These are phyloP conservation scores for Penicillium nucicola DNA, from an alignment of 495 filamentous ascomycete genomes.

Conservation along the genomic window DNA sequence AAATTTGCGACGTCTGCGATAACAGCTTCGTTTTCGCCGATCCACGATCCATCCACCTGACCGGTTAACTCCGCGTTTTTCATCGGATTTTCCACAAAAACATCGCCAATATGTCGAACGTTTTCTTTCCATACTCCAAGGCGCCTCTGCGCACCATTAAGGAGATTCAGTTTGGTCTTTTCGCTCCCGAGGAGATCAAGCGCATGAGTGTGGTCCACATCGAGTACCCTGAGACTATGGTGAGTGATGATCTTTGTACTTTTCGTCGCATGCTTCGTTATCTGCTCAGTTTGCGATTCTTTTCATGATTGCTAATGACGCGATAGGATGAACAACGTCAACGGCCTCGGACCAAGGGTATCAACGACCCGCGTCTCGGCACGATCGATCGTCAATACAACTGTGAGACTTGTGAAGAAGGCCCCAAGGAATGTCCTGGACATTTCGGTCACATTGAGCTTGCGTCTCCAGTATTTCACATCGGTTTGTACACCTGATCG, in stretches of 20 bases:
- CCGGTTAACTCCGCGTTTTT: constrained; percentile 8
- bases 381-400: constrained; percentile 92
- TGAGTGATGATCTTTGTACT: constrained; percentile 29
- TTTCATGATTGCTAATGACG: constrained; percentile 20
- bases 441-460: constrained; percentile 99
- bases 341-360: constrained; percentile 78
- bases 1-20: constrained; percentile 18
- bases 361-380: constrained; percentile 91
- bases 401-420: constrained; percentile 91
- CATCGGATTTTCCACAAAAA: constrained; percentile 17
- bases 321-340: constrained; percentile 78
- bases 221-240: constrained; percentile 95
- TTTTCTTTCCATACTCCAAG: constrained; percentile 86
- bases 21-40: constrained; percentile 13
- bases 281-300: constrained; percentile 2
- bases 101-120: constrained; percentile 78
- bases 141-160: constrained; percentile 92
- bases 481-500: constrained; percentile 47
- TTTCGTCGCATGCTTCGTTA: neutral
- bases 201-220: constrained; percentile 92
- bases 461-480: constrained; percentile 88
- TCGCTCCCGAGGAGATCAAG: constrained; percentile 97
- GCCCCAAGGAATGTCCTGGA: constrained; percentile 90
- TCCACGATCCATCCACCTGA: constrained; percentile 3
- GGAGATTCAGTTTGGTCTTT: constrained; percentile 97